phyloP scores from a whole-genome alignment of 345 rosid genomes.

The Moricandia moricandioides region DNA sequence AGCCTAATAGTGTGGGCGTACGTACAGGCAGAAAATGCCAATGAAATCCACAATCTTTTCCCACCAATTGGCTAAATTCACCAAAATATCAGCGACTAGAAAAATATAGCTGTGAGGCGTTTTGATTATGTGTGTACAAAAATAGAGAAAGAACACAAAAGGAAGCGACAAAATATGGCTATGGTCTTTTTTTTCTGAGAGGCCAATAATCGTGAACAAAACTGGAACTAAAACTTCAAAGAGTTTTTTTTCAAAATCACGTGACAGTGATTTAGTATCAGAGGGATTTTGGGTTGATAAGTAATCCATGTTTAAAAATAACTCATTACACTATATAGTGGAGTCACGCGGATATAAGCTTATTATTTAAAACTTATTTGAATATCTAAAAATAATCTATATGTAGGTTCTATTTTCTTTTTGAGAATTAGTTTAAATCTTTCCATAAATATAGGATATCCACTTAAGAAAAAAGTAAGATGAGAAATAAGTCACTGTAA shows the following conservation, averaged over 20 bases:
- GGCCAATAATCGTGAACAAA: conserved; percentile 2
- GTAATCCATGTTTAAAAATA: too few relatives aligned
- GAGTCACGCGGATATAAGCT: too few relatives aligned
- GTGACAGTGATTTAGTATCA: too few relatives aligned
- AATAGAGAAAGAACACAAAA: neutral
- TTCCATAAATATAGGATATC: too few relatives aligned
- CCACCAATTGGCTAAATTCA: conserved; percentile 2
- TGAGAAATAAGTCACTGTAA: neutral
- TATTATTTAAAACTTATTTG: too few relatives aligned
- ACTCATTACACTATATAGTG: too few relatives aligned
- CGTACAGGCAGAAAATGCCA: neutral
- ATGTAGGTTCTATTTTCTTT: too few relatives aligned
- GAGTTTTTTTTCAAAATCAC: too few relatives aligned
- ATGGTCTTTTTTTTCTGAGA: neutral
- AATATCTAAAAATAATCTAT: too few relatives aligned
- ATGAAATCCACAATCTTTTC: neutral
- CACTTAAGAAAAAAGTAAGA: neutral
- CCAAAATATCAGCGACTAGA: neutral
- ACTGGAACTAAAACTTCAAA: neutral
- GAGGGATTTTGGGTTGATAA: too few relatives aligned
- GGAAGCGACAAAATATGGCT: neutral
- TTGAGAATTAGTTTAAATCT: too few relatives aligned
- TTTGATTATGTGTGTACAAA: neutral
- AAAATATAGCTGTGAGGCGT: neutral
- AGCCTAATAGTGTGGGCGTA: neutral